Evolutionary conservation across 1,284 basidiomycete species (phyloP).

Genomic region (Malassezia vespertilionis): DNA sequence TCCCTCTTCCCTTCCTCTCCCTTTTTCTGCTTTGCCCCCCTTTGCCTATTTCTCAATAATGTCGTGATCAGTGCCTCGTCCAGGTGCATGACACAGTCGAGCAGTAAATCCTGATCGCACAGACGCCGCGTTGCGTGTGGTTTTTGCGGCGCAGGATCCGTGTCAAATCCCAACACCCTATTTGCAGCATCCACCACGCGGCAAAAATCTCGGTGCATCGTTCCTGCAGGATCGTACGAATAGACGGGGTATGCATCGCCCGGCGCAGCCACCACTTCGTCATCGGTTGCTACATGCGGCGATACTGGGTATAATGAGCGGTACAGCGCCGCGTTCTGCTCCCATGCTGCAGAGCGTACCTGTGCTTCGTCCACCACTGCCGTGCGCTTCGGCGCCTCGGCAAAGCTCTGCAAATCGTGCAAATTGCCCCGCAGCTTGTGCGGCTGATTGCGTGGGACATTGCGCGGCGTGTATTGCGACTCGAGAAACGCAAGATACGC

Average conservation of each 20-base stretch:
- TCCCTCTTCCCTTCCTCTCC: no score
- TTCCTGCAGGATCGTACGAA: constrained; percentile 8
- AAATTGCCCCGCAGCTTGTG: constrained; percentile 3
- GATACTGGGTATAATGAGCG: neutral
- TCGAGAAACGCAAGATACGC: constrained; percentile 14
- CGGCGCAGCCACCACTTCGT: no score
- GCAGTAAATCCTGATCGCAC: constrained; percentile 10
- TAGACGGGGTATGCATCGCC: constrained; percentile 14
- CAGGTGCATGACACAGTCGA: constrained; percentile 10
- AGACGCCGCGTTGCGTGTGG: neutral
- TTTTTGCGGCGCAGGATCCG: neutral
- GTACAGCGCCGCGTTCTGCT: neutral
- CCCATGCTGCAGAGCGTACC: neutral
- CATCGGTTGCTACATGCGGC: neutral
- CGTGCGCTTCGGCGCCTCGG: neutral
- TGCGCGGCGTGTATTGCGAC: neutral
- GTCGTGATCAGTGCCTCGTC: constrained; percentile 11
- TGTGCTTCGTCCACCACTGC: neutral
- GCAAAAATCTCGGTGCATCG: constrained; percentile 1
- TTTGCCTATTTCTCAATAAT: neutral
- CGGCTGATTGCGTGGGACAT: constrained; percentile 8
- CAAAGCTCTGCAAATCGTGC: constrained; percentile 5
- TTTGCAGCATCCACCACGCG: constrained; percentile 6
- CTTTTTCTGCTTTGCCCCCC: no score
- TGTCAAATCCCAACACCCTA: constrained; percentile 10